A percentile compares a stretch with the other conserved stretches of the same genome.
Evolutionary conservation across 225 moss, liverwort and hornwort genomes (phyloP).

Genomic region (Neckera pumila): DNA sequence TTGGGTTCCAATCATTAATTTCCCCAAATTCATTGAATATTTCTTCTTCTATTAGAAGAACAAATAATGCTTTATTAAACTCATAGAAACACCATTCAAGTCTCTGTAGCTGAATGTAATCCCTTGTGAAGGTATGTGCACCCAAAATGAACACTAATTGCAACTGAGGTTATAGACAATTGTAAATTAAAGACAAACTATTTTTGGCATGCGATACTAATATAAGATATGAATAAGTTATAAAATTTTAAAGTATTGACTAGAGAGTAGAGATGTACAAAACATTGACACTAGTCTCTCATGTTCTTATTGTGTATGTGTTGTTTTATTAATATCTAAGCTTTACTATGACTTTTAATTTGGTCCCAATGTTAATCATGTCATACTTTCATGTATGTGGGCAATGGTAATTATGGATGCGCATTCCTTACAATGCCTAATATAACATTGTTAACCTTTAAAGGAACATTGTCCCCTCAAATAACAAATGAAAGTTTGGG

Average conservation of each 20-base stretch:
- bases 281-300: background rate
- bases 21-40: accelerated
- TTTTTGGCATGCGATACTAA: background rate
- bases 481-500: too few species aligned
- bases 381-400: too few species aligned
- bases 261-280: background rate
- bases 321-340: too few species aligned
- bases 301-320: too few species aligned
- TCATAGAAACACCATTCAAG: background rate
- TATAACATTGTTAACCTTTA: too few species aligned
- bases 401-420: too few species aligned
- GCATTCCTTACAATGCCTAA: too few species aligned
- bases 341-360: too few species aligned
- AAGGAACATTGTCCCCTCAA: too few species aligned
- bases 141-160: background rate
- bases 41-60: accelerated
- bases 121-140: too few species aligned
- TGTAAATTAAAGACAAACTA: background rate
- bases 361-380: too few species aligned
- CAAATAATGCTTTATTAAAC: background rate
- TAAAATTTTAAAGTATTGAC: background rate
- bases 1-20: accelerated
- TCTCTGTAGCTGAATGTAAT: accelerated
- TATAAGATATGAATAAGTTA: background rate
- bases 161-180: background rate